Evolutionary conservation across 306 rosid species (phyloP), one percentile per base, ranked within the genome.

Genomic region (Rosa persica): DNA sequence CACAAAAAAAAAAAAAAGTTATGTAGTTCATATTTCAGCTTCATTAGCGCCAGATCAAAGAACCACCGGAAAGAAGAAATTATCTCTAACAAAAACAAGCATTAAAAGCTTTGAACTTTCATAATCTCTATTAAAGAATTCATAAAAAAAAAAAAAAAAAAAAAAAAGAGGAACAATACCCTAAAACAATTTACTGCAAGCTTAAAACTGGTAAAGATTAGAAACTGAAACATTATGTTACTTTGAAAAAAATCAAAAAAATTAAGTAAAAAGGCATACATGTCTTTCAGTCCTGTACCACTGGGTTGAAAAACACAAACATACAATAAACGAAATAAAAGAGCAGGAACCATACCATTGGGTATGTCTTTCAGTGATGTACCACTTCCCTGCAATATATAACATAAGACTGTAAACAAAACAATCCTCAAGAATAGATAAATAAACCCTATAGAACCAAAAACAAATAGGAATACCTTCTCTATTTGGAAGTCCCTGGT

Each of bases 301-400:
- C 36, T 30, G 38, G 68, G 58, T 34, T 66, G 17, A 22, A 25
- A n/a, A 48, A 69, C 36, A 79, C 55, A 20, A 86, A 27, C 54
- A 49, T 51, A 73, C 27, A 77, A 76, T 38, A 69, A 57, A 13
- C 75, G 52, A 64, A 58, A 23, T 6, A 43, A 34, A 25, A 64
- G 42, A 55, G 70, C 67, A 79, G 77, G 78, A 82, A 72, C 52
- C 83, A 77, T 93, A 96, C 99, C 98, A 71, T 93, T 93, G 48
- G 97, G 99, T 84, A 96, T 96, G 87, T 93, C 98, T 84, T 93
- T 96, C 75, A 96, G 86, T 76, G 98, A 83, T 19, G 93, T 89
- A 55, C 99, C 99, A 75, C 73, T 88, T 30, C 99, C 99, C 99
- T 96, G 89, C 85, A 91, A 80, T 84, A 80, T 70, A 60, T 70